These are phyloP conservation scores for Nitzschia palea DNA, from an alignment of 108 stramenopile species.

Conservation along the genomic window DNA sequence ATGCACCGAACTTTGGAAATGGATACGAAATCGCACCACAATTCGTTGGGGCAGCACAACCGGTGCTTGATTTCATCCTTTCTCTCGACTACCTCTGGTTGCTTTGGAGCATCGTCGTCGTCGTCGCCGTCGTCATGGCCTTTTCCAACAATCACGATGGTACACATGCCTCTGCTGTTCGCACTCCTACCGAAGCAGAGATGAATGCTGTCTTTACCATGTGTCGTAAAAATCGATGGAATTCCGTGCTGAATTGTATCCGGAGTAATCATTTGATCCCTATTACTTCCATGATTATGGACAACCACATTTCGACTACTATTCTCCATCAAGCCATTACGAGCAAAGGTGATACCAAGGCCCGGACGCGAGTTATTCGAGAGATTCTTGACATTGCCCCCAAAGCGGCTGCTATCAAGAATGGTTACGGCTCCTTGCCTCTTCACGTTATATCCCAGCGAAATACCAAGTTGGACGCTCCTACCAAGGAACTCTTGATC, in stretches of 20 bases:
- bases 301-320: slow-evolving; percentile 62
- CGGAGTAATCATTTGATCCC: slow-evolving; percentile 37
- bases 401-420: slow-evolving; percentile 46
- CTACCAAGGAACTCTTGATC: slow-evolving; percentile 52
- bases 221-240: slow-evolving; percentile 47
- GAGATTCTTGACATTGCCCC: slow-evolving; percentile 38
- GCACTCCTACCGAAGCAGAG: slow-evolving; percentile 19
- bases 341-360: slow-evolving; percentile 36
- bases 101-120: background rate
- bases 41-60: no score
- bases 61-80: no score
- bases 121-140: background rate
- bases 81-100: no score
- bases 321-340: slow-evolving; percentile 67
- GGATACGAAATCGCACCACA: no score
- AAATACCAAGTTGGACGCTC: slow-evolving; percentile 55
- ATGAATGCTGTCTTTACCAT: slow-evolving; percentile 42
- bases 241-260: slow-evolving; percentile 29
- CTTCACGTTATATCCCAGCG: slow-evolving; percentile 59
- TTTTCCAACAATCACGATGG: background rate
- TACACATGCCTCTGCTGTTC: background rate
- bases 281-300: slow-evolving; percentile 45
- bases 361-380: slow-evolving; percentile 44
- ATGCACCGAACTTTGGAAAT: no score
- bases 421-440: slow-evolving; percentile 60